Evolutionary conservation across 805 yeast species (phyloP), one percentile per base, ranked within the genome.

Genomic region (Cyberlindnera veronae): DNA sequence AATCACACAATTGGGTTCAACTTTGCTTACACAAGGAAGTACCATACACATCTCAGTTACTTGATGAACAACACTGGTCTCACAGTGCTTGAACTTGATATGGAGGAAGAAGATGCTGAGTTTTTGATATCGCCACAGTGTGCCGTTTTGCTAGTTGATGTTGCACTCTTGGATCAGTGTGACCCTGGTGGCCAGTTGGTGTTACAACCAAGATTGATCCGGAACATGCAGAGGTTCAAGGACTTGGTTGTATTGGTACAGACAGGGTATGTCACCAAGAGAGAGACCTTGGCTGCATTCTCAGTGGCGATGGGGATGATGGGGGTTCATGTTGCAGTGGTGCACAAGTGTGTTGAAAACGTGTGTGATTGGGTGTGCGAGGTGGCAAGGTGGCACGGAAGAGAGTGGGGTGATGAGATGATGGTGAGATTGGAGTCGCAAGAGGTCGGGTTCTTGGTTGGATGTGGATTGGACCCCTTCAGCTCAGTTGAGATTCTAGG

Each of bases 401-500:
- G 14, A 3, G 16, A 19, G 6, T 29, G 29, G 21, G 5, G 26
- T 11, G 17, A 16, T 1, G 22, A 39, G 6, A 32, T 36, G 2
- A 12, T 34, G 2, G n/a, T 17, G 9, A 12, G 27, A 16, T 17
- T 41, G 4, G 48, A 46, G 5, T 28, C 34, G 2, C 12, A 10
- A 11, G 43, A 42, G 15, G 30, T 13, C 6, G 29, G 28, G 11
- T 49, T 45, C 18, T 32, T 53, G 3, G 21, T 41, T 3, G 23
- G 23, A 12, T 46, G 54, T 36, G 57, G 56, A 5, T 15, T 50
- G 14, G 49, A 48, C 32, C 44, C 50, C 1, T 43, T 51, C 19
- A 29, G 41, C 3, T 32, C 50, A 1, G 18, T 42, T 14, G 32
- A 34, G 16, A 41, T 49, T 2, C 16, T 50, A 6, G 14, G 39